A percentile compares a stretch with the other conserved stretches of the same genome.
phyloP scores from a whole-genome alignment of 2,329 filamentous ascomycete species.

The Fusarium sterilihyphosum region DNA sequence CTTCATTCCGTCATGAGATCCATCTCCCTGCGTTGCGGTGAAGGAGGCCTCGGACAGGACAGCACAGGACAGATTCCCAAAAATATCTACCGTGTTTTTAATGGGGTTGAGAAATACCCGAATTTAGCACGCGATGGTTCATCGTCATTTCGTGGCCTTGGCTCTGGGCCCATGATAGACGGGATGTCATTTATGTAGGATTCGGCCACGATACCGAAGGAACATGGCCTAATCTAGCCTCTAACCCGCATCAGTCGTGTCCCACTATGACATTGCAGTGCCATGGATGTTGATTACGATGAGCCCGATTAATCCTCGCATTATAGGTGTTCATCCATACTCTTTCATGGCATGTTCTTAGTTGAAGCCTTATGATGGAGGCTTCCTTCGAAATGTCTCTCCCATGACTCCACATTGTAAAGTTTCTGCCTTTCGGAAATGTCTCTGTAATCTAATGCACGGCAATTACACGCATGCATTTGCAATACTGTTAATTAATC shows the following conservation, averaged over 20 bases:
- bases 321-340: background rate
- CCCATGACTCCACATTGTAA: background rate
- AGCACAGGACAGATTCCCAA: slow-evolving; percentile 6
- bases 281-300: slow-evolving; percentile 8
- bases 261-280: slow-evolving; percentile 2
- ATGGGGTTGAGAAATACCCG: slow-evolving; percentile 14
- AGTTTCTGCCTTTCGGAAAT: slow-evolving; percentile 1
- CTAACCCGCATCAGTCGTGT: slow-evolving; percentile 1
- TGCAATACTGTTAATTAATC: slow-evolving; percentile 10
- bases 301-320: background rate
- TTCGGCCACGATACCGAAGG: slow-evolving; percentile 27
- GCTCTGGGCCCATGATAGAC: slow-evolving; percentile 8
- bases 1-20: slow-evolving; percentile 29
- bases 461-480: slow-evolving; percentile 3
- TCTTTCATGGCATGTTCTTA: background rate
- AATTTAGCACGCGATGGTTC: slow-evolving; percentile 25
- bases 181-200: slow-evolving; percentile 25
- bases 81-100: slow-evolving; percentile 5
- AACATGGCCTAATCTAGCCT: slow-evolving; percentile 9
- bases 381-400: background rate
- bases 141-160: slow-evolving; percentile 33
- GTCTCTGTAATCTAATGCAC: slow-evolving; percentile 14
- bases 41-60: slow-evolving; percentile 22
- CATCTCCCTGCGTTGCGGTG: slow-evolving; percentile 31
- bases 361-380: background rate